These are phyloP conservation scores for Domatiomyces globalis DNA, from an alignment of 2,329 filamentous ascomycete species.

Conservation along the genomic window DNA sequence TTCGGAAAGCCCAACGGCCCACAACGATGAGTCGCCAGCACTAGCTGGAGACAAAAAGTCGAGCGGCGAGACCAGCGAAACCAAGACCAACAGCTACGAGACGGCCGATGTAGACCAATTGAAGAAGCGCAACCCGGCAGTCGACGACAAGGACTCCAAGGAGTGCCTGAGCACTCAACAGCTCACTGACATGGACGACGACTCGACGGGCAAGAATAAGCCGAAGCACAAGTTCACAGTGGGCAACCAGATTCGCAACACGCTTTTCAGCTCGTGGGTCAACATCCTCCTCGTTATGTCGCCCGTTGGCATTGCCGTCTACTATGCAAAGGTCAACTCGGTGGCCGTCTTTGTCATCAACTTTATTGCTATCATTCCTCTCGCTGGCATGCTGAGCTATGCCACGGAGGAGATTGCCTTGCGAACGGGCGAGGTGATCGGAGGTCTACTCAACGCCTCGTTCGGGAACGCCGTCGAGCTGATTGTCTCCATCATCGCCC, in stretches of 20 bases:
- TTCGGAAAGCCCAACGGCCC: constrained; percentile 6
- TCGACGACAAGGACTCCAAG: constrained; percentile 6
- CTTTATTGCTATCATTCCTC: constrained; percentile 81
- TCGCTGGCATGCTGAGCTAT: constrained; percentile 74
- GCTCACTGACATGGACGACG: constrained; percentile 6
- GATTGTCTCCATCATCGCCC: constrained; percentile 75
- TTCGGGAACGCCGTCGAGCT: constrained; percentile 87
- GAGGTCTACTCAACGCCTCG: constrained; percentile 76
- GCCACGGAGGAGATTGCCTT: constrained; percentile 83
- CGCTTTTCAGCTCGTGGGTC: constrained; percentile 70
- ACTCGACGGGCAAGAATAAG: constrained; percentile 15
- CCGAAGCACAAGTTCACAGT: constrained; percentile 35
- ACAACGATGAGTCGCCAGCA: constrained; percentile 1
- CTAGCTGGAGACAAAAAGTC: constrained; percentile 4
- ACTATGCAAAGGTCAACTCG: constrained; percentile 47
- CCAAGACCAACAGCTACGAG: constrained; percentile 1
- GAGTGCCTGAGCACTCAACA: constrained; percentile 3
- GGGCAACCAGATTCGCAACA: constrained; percentile 55
- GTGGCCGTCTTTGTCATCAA: constrained; percentile 72
- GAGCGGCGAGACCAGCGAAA: constrained; percentile 3
- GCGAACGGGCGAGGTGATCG: constrained; percentile 64
- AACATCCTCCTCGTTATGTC: constrained; percentile 61
- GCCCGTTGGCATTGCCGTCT: constrained; percentile 36
- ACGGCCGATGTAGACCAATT: constrained; percentile 1
- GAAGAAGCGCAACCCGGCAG: constrained; percentile 5